Evolutionary conservation across 1,284 basidiomycete genomes (phyloP).

Genomic region (Termitomyces sp.): DNA sequence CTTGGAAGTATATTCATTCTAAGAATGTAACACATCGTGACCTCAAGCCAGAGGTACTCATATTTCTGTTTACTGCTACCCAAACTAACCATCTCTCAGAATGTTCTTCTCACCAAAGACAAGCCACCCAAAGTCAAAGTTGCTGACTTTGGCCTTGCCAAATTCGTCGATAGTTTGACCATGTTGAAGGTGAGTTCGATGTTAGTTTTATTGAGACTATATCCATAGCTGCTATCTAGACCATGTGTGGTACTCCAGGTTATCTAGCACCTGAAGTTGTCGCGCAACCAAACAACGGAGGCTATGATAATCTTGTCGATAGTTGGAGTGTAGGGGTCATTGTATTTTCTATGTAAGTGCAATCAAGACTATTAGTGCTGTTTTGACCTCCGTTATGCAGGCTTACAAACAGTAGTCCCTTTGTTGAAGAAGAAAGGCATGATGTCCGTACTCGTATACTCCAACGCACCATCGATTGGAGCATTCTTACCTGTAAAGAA

Average conservation of each 20-base stretch:
- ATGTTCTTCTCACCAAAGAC: slow-evolving; percentile 68
- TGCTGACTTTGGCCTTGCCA: slow-evolving; percentile 92
- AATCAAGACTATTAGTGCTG: neutral
- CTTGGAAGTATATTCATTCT: slow-evolving; percentile 64
- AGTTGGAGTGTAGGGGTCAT: slow-evolving; percentile 94
- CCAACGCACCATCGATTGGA: slow-evolving; percentile 59
- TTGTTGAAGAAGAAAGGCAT: slow-evolving; percentile 59
- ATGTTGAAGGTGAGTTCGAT: slow-evolving; percentile 53
- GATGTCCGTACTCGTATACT: slow-evolving; percentile 53
- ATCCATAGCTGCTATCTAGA: slow-evolving; percentile 36
- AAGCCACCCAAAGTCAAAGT: slow-evolving; percentile 70
- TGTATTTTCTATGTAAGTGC: slow-evolving; percentile 74
- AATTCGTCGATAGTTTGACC: slow-evolving; percentile 73
- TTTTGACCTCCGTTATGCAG: slow-evolving; percentile 32
- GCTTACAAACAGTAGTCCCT: slow-evolving; percentile 67
- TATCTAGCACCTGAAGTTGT: slow-evolving; percentile 89
- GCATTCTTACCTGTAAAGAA: slow-evolving; percentile 30
- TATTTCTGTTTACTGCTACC: neutral
- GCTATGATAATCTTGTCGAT: slow-evolving; percentile 83
- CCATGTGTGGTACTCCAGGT: slow-evolving; percentile 82
- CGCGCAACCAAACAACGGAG: slow-evolving; percentile 57
- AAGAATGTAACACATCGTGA: slow-evolving; percentile 84
- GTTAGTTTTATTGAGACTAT: neutral
- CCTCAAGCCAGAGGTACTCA: slow-evolving; percentile 78
- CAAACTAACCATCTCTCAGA: slow-evolving; percentile 32